These are phyloP conservation scores for Silene coronaria DNA, from an alignment of 179 eudicot genomes.

Conservation along the genomic window DNA sequence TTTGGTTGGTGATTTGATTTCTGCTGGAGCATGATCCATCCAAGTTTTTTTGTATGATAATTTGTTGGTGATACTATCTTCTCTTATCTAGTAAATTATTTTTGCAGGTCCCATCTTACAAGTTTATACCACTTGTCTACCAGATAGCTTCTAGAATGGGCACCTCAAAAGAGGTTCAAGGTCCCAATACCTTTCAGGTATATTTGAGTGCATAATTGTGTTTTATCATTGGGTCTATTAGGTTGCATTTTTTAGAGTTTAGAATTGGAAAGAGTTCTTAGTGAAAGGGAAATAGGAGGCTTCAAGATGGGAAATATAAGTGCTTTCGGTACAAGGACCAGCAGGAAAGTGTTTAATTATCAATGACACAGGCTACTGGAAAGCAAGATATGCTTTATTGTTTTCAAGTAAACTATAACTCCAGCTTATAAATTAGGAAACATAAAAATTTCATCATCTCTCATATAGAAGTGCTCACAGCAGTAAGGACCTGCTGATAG, in stretches of 20 bases:
- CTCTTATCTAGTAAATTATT: not conserved
- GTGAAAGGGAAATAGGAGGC: not conserved
- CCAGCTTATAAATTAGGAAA: not conserved
- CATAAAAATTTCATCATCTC: not conserved
- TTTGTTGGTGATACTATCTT: constrained; percentile 2
- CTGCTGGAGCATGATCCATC: not conserved
- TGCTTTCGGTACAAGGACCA: not conserved
- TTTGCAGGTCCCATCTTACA: constrained; percentile 86
- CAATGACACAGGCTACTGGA: not conserved
- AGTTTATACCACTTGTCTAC: constrained; percentile 88
- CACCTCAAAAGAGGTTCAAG: constrained; percentile 63
- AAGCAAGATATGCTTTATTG: not conserved
- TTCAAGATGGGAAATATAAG: not conserved
- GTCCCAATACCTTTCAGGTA: constrained; percentile 82
- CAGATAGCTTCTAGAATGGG: constrained; percentile 98
- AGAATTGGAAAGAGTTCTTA: not conserved
- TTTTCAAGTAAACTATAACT: not conserved
- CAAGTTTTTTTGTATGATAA: not conserved
- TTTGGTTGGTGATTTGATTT: constrained; percentile 4
- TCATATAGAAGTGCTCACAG: not conserved
- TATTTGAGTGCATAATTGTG: constrained; percentile 14
- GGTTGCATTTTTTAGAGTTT: not conserved
- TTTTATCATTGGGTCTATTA: not conserved
- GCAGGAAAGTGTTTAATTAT: not conserved
- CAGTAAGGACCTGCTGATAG: not conserved